phyloP scores from a whole-genome alignment of 345 rosid genomes.

The Balakata baccata region DNA sequence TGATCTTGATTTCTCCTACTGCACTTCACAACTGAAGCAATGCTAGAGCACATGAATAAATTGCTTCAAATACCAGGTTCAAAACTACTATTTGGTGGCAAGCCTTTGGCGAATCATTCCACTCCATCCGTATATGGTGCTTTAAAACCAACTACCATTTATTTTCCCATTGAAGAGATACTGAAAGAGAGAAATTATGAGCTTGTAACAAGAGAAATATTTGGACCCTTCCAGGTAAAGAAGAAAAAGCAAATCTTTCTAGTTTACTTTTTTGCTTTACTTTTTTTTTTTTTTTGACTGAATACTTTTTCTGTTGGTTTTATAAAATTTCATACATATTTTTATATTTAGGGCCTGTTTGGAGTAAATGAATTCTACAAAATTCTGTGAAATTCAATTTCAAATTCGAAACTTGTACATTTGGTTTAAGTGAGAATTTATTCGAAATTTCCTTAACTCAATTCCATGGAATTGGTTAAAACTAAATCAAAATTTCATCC shows the following conservation, averaged over 20 bases:
- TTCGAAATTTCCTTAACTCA: too few species aligned
- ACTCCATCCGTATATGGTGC: slow-evolving; percentile 92
- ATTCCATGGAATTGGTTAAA: too few species aligned
- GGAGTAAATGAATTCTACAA: too few species aligned
- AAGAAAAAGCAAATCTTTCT: neutral
- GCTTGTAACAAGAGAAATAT: slow-evolving; percentile 82
- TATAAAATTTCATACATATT: neutral
- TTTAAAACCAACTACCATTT: slow-evolving; percentile 79
- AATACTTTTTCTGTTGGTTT: neutral
- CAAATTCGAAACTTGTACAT: too few species aligned
- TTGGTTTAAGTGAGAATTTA: too few species aligned
- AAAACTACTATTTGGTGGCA: slow-evolving; percentile 85
- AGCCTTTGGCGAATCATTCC: slow-evolving; percentile 68
- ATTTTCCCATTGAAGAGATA: slow-evolving; percentile 84
- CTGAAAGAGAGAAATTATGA: slow-evolving; percentile 62
- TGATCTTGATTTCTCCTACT: slow-evolving; percentile 5
- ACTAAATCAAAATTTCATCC: too few species aligned
- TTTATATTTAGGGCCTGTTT: neutral
- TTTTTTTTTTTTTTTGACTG: too few species aligned
- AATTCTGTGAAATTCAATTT: too few species aligned
- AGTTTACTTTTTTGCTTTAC: neutral
- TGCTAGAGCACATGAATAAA: slow-evolving; percentile 75
- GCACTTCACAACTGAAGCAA: slow-evolving; percentile 83
- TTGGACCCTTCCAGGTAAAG: slow-evolving; percentile 95
- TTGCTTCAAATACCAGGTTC: slow-evolving; percentile 82